phyloP scores from a whole-genome alignment of 2,329 filamentous ascomycete species.

The Colletotrichum tropicicola region DNA sequence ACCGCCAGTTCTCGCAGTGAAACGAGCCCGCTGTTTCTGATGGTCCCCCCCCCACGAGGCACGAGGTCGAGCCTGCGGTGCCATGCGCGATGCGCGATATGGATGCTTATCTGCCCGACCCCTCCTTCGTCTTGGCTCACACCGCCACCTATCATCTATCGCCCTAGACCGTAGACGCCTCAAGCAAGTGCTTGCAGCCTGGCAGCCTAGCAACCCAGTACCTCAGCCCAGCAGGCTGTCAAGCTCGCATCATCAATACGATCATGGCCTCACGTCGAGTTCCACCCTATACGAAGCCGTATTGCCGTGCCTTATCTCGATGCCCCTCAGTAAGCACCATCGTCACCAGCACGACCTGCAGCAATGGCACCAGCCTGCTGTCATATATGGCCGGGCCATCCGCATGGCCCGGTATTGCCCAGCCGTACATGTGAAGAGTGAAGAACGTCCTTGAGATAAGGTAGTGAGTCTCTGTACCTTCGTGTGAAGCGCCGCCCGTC shows the following conservation, averaged over 20 bases:
- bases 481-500: neutral
- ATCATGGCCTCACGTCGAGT: neutral
- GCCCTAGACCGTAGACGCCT: neutral
- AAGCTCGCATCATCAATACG: neutral
- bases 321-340: conserved; percentile 5
- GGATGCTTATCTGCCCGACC: neutral
- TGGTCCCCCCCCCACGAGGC: neutral
- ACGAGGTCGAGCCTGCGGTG: no score
- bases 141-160: no score
- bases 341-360: neutral
- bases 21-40: conserved; percentile 19
- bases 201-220: neutral
- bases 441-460: no score
- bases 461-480: neutral
- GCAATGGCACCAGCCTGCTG: neutral
- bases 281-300: neutral
- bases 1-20: conserved; percentile 1
- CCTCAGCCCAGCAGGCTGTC: no score
- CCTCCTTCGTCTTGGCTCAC: neutral
- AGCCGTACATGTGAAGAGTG: no score
- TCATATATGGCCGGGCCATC: neutral
- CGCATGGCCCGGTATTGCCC: no score
- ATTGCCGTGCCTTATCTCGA: neutral
- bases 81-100: neutral
- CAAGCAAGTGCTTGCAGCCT: neutral